Percentiles rank a stretch among this genome's conserved stretches.
Evolutionary conservation across 1,284 basidiomycete genomes (phyloP).

Genomic region (Cryptococcus jaspeensis): DNA sequence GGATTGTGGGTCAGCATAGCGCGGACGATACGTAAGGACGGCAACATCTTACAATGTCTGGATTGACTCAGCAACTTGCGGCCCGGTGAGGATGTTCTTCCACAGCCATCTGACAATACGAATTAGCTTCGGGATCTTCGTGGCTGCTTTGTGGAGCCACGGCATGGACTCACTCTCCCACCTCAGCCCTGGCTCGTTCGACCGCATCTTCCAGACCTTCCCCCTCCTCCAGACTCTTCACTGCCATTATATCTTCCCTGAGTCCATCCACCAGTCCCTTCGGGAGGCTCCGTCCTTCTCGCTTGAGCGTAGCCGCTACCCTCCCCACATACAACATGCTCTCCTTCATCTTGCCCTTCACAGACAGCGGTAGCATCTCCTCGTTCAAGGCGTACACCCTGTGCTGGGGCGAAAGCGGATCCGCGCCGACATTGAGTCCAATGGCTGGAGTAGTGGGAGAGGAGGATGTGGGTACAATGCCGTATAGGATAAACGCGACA

Average conservation of each 20-base stretch:
- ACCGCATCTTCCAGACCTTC: conserved; percentile 73
- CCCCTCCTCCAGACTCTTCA: conserved; percentile 65
- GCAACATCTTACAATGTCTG: conserved; percentile 61
- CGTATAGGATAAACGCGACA: conserved; percentile 73
- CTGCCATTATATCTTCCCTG: conserved; percentile 62
- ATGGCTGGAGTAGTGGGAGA: conserved; percentile 59
- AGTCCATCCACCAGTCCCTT: conserved; percentile 63
- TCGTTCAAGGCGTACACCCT: conserved; percentile 54
- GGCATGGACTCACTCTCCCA: conserved; percentile 50
- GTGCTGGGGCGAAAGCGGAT: conserved; percentile 33
- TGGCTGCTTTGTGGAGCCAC: conserved; percentile 25
- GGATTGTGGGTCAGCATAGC: background rate
- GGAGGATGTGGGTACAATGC: conserved; percentile 57
- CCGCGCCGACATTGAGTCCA: conserved; percentile 56
- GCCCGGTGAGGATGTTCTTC: conserved; percentile 78
- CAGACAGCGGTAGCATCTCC: conserved; percentile 69
- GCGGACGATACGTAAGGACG: background rate
- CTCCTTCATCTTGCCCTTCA: conserved; percentile 68
- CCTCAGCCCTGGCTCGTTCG: conserved; percentile 35
- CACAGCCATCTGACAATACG: conserved; percentile 75
- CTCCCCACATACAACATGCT: conserved; percentile 83
- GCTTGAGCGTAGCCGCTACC: conserved; percentile 77
- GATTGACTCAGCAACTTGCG: conserved; percentile 74
- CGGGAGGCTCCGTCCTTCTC: conserved; percentile 72
- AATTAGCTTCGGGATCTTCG: conserved; percentile 38